Conservation (phyloP, 345 rosid species). For the Hypericum perforatum region DNA sequence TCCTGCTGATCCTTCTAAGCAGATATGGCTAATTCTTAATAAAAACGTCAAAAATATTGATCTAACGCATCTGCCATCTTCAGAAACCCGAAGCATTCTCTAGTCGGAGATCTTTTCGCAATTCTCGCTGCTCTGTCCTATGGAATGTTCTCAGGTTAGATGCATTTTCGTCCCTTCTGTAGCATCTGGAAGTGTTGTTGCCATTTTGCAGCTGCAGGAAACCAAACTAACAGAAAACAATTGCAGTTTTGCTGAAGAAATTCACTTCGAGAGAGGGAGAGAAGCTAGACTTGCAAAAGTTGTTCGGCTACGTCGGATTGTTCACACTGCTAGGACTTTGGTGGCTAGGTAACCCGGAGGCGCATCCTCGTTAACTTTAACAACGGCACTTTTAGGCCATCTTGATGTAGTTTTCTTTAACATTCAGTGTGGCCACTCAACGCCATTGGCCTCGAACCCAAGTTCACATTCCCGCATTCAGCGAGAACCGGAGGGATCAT, state of each 20-base stretch:
- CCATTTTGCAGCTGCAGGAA: background rate
- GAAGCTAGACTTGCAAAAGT: constrained; percentile 36
- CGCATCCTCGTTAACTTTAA: background rate
- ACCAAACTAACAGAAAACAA: background rate
- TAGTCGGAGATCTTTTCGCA: constrained; percentile 33
- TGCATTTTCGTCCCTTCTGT: background rate
- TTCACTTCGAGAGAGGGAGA: constrained; percentile 34
- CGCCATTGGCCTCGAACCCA: constrained; percentile 35
- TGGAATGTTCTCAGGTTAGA: constrained; percentile 35
- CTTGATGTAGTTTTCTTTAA: background rate
- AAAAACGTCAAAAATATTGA: too few relatives aligned
- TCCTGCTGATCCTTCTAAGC: background rate
- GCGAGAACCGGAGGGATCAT: constrained; percentile 15
- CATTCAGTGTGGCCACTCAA: constrained; percentile 33
- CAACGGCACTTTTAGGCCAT: too few relatives aligned
- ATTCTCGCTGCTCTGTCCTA: constrained; percentile 32
- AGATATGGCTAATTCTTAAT: too few relatives aligned
- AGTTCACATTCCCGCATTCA: constrained; percentile 27
- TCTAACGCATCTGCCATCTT: background rate
- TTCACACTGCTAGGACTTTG: constrained; percentile 27
- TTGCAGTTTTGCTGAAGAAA: constrained; percentile 38
- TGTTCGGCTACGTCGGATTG: constrained; percentile 37
- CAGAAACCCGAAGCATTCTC: constrained; percentile 23
- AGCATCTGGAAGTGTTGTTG: background rate
- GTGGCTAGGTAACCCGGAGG: constrained; percentile 33